Conservation (phyloP, 148 eudicot genomes). For the Simmondsia chinensis region DNA sequence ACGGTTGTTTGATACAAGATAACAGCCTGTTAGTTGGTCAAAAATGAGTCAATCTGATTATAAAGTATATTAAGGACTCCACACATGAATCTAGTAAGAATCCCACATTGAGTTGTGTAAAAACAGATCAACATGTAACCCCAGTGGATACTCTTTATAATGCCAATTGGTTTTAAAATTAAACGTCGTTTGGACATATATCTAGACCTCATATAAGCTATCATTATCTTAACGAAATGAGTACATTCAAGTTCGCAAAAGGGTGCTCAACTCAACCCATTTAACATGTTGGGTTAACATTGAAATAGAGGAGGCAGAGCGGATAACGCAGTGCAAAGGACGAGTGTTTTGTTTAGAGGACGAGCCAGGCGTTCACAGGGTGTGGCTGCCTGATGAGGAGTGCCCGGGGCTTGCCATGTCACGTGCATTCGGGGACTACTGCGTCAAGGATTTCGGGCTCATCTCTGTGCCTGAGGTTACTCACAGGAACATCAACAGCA, state of each 20-base stretch:
- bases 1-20: no score
- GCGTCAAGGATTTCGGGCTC: slow-evolving; percentile 79
- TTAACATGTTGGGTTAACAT: not conserved
- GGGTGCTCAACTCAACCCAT: no score
- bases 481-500: slow-evolving; percentile 46
- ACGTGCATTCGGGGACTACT: slow-evolving; percentile 87
- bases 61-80: not conserved
- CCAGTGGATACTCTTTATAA: no score
- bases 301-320: slow-evolving; percentile 72
- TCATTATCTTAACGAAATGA: no score
- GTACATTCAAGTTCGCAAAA: no score
- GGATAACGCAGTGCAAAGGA: slow-evolving; percentile 76
- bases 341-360: slow-evolving; percentile 69
- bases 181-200: no score
- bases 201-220: no score
- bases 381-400: slow-evolving; percentile 76
- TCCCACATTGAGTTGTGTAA: no score
- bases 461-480: slow-evolving; percentile 89
- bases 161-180: no score
- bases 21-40: no score
- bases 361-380: slow-evolving; percentile 84
- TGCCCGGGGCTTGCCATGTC: slow-evolving; percentile 97
- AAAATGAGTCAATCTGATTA: slow-evolving; percentile 1
- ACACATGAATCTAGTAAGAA: no score
- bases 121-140: no score